Evolutionary conservation across 805 yeast species (phyloP).

Genomic region (Blastobotrys parvus): DNA sequence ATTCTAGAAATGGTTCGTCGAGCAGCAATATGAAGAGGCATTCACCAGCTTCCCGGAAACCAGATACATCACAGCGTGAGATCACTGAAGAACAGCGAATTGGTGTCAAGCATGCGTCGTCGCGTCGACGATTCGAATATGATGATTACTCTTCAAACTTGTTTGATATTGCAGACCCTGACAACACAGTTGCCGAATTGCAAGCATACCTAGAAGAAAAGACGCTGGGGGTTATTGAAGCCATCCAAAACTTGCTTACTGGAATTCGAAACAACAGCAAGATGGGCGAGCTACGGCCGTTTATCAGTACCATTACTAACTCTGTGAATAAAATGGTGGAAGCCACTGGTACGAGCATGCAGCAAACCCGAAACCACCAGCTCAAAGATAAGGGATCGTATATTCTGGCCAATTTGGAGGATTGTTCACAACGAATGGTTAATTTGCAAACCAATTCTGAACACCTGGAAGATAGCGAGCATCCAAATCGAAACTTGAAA

Average conservation of each 20-base stretch:
- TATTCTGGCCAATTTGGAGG: constrained; percentile 80
- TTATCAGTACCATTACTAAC: constrained; percentile 65
- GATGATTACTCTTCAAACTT: constrained; percentile 23
- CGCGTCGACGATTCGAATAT: not conserved
- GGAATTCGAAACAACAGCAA: constrained; percentile 48
- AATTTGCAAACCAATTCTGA: constrained; percentile 45
- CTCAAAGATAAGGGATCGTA: constrained; percentile 86
- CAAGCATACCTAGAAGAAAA: constrained; percentile 85
- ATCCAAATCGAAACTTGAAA: constrained; percentile 82
- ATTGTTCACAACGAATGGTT: constrained; percentile 79
- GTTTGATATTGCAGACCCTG: constrained; percentile 79
- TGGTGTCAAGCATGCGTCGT: constrained; percentile 7
- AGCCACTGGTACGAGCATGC: constrained; percentile 82
- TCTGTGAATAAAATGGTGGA: constrained; percentile 84
- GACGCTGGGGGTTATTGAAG: constrained; percentile 82
- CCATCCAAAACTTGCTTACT: constrained; percentile 71
- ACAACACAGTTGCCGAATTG: constrained; percentile 77
- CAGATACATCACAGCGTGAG: not conserved
- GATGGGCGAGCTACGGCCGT: constrained; percentile 60
- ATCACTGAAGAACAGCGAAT: not conserved
- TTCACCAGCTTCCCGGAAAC: not conserved
- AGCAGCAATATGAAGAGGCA: not conserved
- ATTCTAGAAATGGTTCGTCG: not conserved
- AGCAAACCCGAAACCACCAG: constrained; percentile 75
- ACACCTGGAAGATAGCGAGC: constrained; percentile 31